These are phyloP conservation scores for Pleomassaria siparia DNA, from an alignment of 2,329 filamentous ascomycete species.

Conservation along the genomic window DNA sequence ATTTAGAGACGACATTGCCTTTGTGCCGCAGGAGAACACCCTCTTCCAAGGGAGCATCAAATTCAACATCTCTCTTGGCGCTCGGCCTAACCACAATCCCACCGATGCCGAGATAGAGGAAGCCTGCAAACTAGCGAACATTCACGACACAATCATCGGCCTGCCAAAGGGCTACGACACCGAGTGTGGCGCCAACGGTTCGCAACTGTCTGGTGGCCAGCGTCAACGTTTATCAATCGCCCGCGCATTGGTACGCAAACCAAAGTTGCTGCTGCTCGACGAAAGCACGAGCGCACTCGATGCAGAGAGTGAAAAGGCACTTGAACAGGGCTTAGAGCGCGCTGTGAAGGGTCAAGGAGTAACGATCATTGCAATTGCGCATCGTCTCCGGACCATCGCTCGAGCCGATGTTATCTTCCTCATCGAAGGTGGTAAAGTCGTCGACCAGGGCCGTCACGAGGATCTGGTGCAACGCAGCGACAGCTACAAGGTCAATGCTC, in stretches of 20 bases:
- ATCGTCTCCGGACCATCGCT: conserved; percentile 46
- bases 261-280: conserved; percentile 45
- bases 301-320: conserved; percentile 44
- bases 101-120: conserved; percentile 64
- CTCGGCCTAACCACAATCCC: conserved; percentile 57
- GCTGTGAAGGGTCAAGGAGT: conserved; percentile 37
- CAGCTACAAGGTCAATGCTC: conserved; percentile 53
- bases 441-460: conserved; percentile 52
- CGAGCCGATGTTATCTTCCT: conserved; percentile 48
- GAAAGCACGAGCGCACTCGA: conserved; percentile 49
- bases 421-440: conserved; percentile 52
- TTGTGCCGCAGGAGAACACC: conserved; percentile 52
- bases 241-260: conserved; percentile 46
- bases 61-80: conserved; percentile 51
- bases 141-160: conserved; percentile 66
- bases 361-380: conserved; percentile 50
- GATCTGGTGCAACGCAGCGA: conserved; percentile 53
- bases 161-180: conserved; percentile 69
- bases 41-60: conserved; percentile 52
- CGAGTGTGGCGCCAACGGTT: conserved; percentile 44
- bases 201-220: conserved; percentile 47
- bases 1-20: conserved; percentile 49
- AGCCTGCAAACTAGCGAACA: conserved; percentile 68
- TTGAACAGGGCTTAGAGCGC: conserved; percentile 44
- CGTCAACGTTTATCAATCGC: conserved; percentile 48